Base-by-base conservation (phyloP, 371 early-diverging fungal species). In the Mycotypha africana region DNA sequence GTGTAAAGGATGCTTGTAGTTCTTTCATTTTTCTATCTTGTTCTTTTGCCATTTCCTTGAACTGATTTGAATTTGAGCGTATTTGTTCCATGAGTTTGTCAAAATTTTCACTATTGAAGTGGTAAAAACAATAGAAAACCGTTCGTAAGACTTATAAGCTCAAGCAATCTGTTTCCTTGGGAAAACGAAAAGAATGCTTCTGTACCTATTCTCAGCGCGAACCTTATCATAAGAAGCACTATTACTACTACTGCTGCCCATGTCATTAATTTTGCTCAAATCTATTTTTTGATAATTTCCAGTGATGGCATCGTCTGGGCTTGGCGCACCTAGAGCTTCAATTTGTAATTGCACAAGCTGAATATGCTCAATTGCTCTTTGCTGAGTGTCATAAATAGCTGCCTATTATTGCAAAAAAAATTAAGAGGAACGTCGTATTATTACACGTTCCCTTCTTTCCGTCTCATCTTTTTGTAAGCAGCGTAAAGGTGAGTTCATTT, bases 351-450 rank as follows among this genome's bases (percentile, higher is more conserved):
- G 82, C 26, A 76, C 48, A 30, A 58, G 62, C 42, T 82, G 79
- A 26, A 89, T 57, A 11, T 76, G 74, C 47, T 86, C 90, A 28
- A 86, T 62, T 24, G 85, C 74, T 33, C 81, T 67, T 54, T 70
- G 74, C 50, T 89, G 88, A 9, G 83, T 81, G 36, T 86, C 86
- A 36, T 58, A 62, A 5, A 80, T 60, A 14, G 62, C 51, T n/a
- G 59, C 64, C 70, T 69, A 40, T 4, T 6, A 28, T n/a, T n/a
- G n/a, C n/a, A n/a, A n/a, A n/a, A n/a, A n/a, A n/a, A n/a, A n/a
- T n/a, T n/a, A n/a, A n/a, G n/a, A n/a, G n/a, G n/a, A n/a, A n/a
- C n/a, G n/a, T n/a, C n/a, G n/a, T n/a, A n/a, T n/a, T n/a, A 28
- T 28, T 28, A 22, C 30, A 38, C 10, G 23, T n/a, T n/a, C n/a